Conservation (phyloP, 176 grass and related monocot genomes). For the Echinochloa phyllopogon region DNA sequence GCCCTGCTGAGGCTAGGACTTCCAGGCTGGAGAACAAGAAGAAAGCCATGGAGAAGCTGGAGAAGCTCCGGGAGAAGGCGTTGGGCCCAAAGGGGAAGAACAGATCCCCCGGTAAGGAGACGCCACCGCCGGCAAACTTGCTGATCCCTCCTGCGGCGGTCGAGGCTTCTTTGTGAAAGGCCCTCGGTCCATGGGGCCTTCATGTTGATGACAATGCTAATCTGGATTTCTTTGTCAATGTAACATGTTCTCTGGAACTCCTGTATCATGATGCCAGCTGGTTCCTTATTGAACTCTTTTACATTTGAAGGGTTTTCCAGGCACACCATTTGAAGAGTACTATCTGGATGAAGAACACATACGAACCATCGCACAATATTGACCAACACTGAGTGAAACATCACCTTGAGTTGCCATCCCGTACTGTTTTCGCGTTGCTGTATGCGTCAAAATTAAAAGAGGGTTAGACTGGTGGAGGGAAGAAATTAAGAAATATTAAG, state of each 20-base stretch:
- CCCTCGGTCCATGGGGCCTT: not conserved
- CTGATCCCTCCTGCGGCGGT: slow-evolving; percentile 46
- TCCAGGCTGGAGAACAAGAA: slow-evolving; percentile 65
- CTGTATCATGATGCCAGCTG: not conserved
- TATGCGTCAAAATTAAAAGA: slow-evolving; percentile 84
- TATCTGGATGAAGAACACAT: slow-evolving; percentile 23
- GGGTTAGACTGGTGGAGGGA: slow-evolving; percentile 79
- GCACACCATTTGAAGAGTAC: not conserved
- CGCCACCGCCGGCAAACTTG: slow-evolving; percentile 34
- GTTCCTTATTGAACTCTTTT: too few relatives aligned
- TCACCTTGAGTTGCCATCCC: slow-evolving; percentile 98
- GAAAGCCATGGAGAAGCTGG: slow-evolving; percentile 77
- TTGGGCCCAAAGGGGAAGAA: slow-evolving; percentile 40
- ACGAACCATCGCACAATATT: not conserved
- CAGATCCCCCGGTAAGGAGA: slow-evolving; percentile 20
- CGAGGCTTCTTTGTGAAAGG: slow-evolving; percentile 34
- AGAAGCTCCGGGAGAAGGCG: slow-evolving; percentile 70
- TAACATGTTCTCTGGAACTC: not conserved
- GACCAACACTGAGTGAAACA: not conserved
- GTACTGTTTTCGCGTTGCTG: slow-evolving; percentile 95
- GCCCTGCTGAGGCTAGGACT: slow-evolving; percentile 48
- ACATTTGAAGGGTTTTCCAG: too few relatives aligned
- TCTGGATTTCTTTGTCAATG: slow-evolving; percentile 2
- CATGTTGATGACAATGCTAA: not conserved
- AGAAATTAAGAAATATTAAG: slow-evolving; percentile 45